A percentile compares a stretch with the other conserved stretches of the same genome.
Conservation (phyloP, 139 green algal species). For the Micractinium conductrix region DNA sequence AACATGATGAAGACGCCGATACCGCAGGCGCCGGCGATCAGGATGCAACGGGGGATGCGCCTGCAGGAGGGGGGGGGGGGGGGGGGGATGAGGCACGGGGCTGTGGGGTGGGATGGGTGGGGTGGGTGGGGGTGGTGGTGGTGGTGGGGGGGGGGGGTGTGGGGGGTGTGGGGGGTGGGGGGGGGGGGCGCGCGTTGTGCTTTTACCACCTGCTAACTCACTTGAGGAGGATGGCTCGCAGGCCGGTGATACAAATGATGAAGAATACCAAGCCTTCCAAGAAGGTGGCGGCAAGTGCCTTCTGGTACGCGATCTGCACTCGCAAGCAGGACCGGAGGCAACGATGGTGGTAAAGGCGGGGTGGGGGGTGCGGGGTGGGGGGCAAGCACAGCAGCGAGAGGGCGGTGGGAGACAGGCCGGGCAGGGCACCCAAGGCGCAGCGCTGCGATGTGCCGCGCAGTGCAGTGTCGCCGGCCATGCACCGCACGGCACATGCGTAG, state of each 20-base stretch:
- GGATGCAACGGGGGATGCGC: conserved; percentile 37
- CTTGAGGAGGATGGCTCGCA: conserved; percentile 34
- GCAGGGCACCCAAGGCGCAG: too few species aligned
- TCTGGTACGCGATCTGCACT: conserved; percentile 54
- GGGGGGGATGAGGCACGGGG: too few species aligned
- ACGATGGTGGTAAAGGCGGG: background rate
- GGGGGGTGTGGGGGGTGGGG: too few species aligned
- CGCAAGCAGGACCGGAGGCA: background rate
- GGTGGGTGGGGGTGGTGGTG: too few species aligned
- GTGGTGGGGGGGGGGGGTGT: too few species aligned
- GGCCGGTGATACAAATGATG: conserved; percentile 54
- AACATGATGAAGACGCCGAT: conserved; percentile 76
- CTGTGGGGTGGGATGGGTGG: too few species aligned
- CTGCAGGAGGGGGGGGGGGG: background rate
- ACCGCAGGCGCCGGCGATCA: conserved; percentile 66
- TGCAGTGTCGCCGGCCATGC: too few species aligned
- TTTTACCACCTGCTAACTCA: background rate
- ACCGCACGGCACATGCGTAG: too few species aligned
- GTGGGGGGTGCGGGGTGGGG: too few species aligned
- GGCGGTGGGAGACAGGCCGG: too few species aligned
- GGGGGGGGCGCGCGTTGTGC: too few species aligned
- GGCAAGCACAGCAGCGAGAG: background rate
- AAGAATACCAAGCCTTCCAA: conserved; percentile 68
- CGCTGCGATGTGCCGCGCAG: too few species aligned
- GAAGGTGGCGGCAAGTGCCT: conserved; percentile 64